Base-by-base conservation (phyloP, 2,329 filamentous ascomycete species). In the Pseudogymnoascus sp. region DNA sequence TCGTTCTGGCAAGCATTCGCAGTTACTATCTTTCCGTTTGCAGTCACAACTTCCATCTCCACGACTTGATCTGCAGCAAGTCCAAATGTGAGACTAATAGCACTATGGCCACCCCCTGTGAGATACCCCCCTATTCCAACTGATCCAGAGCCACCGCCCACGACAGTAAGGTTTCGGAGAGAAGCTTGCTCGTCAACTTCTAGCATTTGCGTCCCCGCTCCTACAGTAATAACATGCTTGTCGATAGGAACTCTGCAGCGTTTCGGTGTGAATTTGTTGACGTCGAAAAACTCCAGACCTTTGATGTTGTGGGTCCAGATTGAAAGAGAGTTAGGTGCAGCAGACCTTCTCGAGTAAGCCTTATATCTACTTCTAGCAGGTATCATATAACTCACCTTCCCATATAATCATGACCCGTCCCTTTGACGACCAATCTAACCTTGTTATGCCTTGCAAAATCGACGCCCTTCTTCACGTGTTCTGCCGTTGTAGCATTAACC, bases 1-100 rank as follows among this genome's bases (percentile, higher is more conserved):
- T 74, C 64, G 63, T 87, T 78, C 40, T 81, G 75, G 10, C 79
- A 77, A 40, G 81, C 80, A 59, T 82, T 85, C 0, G 80, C 78
- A 0, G 75, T 78, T 1, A 86, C 45, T 5, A 82, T 75, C 5
- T 79, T 70, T 0, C 85, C 84, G 3, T 69, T 68, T 0, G 80
- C 80, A 0, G 81, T 82, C 0, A 88, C 80, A 0, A 86, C 74
- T 31, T 85, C 79, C 73, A 83, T 79, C 67, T 86, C 78, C 3
- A 88, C 72, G 1, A 85, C 81, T 45, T 87, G 81, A 67, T 89
- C 86, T 0, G 82, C 83, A 1, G 75, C 86, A n/a, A 89, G 73
- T 0, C 86, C 86, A 66, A 81, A 82, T 1, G 74, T 76, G 0
- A 83, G 79, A 0, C 76, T 74, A 1, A 88, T 73, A 0, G 82